These are phyloP conservation scores for Phytopythium montanum DNA, from an alignment of 352 stramenopile species.

Conservation along the genomic window DNA sequence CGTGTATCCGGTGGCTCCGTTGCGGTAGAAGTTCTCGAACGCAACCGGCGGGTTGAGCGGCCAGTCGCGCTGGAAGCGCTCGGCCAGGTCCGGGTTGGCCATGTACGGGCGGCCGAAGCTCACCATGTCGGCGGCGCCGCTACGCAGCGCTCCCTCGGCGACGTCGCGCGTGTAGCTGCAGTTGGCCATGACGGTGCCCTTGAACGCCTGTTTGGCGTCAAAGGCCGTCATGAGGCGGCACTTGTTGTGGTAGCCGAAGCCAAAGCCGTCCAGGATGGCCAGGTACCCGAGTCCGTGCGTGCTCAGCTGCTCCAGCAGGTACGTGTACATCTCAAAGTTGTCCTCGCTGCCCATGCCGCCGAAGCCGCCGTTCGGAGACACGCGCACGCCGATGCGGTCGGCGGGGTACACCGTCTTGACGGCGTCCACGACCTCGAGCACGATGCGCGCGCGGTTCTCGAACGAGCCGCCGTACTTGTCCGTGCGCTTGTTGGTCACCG, in stretches of 20 bases:
- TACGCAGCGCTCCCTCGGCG: constrained; percentile 26
- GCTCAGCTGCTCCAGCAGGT: constrained; percentile 31
- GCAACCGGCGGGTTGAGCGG: constrained; percentile 11
- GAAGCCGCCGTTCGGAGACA: constrained; percentile 28
- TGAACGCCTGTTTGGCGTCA: constrained; percentile 28
- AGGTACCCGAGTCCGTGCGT: constrained; percentile 33
- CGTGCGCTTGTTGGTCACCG: constrained; percentile 50
- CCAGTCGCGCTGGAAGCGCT: constrained; percentile 20
- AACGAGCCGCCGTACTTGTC: constrained; percentile 83
- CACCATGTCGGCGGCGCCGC: constrained; percentile 23
- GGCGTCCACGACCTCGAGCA: constrained; percentile 64
- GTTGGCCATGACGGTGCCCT: constrained; percentile 27
- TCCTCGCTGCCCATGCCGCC: constrained; percentile 35
- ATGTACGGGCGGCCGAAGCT: constrained; percentile 39
- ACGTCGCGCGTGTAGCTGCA: constrained; percentile 32
- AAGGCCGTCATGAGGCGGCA: constrained; percentile 19
- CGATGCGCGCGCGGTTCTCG: constrained; percentile 77
- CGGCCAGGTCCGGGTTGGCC: constrained; percentile 38
- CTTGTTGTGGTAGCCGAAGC: constrained; percentile 35
- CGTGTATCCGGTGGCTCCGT: constrained; percentile 18
- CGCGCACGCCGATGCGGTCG: constrained; percentile 31
- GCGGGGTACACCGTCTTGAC: constrained; percentile 26
- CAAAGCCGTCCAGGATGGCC: constrained; percentile 26
- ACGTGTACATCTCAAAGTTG: constrained; percentile 34
- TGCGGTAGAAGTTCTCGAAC: constrained; percentile 24